Evolutionary conservation across 768 basidiomycete genomes (phyloP), one percentile per base, ranked within the genome.

Genomic region (Kwoniella heveanensis): DNA sequence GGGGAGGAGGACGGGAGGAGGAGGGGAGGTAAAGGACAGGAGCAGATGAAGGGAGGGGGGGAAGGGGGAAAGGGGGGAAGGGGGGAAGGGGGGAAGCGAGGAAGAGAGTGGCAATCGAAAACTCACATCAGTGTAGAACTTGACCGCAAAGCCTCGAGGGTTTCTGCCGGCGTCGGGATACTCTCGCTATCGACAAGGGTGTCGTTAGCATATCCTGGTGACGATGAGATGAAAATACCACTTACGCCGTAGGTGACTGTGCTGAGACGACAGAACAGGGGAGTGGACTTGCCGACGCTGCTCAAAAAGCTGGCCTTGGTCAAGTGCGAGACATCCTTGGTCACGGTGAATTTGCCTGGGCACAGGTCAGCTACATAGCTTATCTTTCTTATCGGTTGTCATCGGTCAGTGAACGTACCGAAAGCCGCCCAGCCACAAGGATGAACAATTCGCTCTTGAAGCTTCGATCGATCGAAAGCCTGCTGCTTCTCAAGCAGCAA

Each of bases 401-500:
- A n/a, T n/a, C n/a, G n/a, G n/a, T n/a, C 13, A 13, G 32, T 32
- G 13, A 6, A 55, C 60, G 13, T 44, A 47, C 73, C 73, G 54
- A 75, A 77, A 21, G 76, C 74, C 10, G 64, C 61, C 50, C 70
- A 75, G 50, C 72, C 73, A 48, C 62, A 64, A n/a, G 78, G 76
- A 55, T 79, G 78, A 12, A 79, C 78, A 60, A 77, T 76, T 24
- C 78, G 65, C 65, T 79, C 77, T 22, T 50, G 60, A 17, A 71
- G 59, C 71, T 79, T 76, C 17, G 65, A 68, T 39, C 77, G 60
- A 55, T 77, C 76, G 59, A 79, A 79, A 5, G 74, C 69, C 62
- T 74, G 70, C 57, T 77, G 77, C 60, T 79, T 76, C 65, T 79
- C 77, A 48, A 77, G 68, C 15, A 79, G 64, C n/a, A 71, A 49